A percentile compares a stretch with the other conserved stretches of the same genome.
Conservation (phyloP, 495 filamentous ascomycete species). For the Penicillium crystallinum region DNA sequence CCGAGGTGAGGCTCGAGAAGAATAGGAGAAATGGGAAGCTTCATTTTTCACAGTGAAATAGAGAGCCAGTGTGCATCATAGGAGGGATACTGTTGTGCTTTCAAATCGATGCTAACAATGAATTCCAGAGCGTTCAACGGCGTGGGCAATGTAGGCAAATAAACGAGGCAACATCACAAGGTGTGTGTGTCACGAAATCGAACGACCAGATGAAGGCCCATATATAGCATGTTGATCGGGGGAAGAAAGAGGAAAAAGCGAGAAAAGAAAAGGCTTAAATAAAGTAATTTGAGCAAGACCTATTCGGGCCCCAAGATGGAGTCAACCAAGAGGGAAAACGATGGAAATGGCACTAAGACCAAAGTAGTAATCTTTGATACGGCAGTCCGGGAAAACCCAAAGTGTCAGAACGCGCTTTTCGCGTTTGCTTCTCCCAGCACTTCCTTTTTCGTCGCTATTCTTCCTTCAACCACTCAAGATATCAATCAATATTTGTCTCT, state of each 20-base stretch:
- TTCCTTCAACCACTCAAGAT: neutral
- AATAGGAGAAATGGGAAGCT: conserved; percentile 15
- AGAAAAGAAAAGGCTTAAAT: neutral
- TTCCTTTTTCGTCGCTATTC: conserved; percentile 1
- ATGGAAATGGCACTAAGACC: conserved; percentile 11
- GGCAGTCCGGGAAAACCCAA: conserved; percentile 9
- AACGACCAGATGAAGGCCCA: neutral
- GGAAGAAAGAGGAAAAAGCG: neutral
- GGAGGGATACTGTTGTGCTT: neutral
- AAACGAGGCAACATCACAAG: neutral
- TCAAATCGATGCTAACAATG: neutral
- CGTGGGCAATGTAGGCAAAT: too few relatives aligned
- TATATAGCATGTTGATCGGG: neutral
- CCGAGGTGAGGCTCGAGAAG: conserved; percentile 16
- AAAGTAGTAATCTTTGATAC: conserved; percentile 22
- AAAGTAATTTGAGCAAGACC: neutral
- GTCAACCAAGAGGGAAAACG: neutral
- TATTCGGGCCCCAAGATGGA: neutral
- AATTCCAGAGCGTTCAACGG: neutral
- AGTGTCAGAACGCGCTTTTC: conserved; percentile 28
- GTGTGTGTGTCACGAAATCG: neutral
- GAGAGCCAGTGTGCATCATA: neutral
- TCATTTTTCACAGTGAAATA: conserved; percentile 1
- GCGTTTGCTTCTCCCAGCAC: conserved; percentile 17
- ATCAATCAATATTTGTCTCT: neutral